Base-by-base conservation (phyloP, 208 protist species). In the Tetramitus jugosus region DNA sequence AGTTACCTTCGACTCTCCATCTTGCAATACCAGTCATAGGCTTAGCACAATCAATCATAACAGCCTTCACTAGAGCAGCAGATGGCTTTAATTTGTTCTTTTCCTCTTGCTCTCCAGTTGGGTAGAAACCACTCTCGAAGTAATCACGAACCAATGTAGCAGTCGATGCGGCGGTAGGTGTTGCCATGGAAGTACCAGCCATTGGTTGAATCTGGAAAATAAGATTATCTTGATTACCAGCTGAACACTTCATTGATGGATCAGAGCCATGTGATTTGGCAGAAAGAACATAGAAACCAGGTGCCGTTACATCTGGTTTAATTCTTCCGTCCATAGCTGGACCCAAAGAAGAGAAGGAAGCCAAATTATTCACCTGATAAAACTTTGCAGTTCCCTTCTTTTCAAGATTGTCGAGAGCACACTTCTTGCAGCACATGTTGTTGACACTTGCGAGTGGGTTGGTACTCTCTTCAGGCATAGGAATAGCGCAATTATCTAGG, bases 151-250 rank as follows among this genome's bases (percentile, higher is more conserved):
- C 79, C 17, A 96, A 77, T 2, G 88, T 89, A 1, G 88, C 91
- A 31, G 80, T 79, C 3, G 88, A 91, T 8, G 92, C 86, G 8
- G 88, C 84, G 0, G 86, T 76, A 2, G 89, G 92, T 10, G 91
- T 92, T 14, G 93, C 89, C 93, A 96, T 96, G 13, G 90, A 94
- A 23, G 93, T 94, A 13, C 93, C 93, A 35, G 6, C 42, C 67
- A 74, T 74, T 62, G 71, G 26, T 60, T 53, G 62, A n/a, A n/a
- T n/a, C 88, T 86, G 33, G 2, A 40, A 40, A 31, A 20, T 40
- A 10, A 65, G 3, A 40, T 65, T 14, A 53, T 37, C 14, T 62
- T 33, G 31, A 43, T 64, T 53, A 6, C 7, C n/a, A 40, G 45
- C 0, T 42, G 37, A 39, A 68, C 79, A 77, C 53, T 79, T 49